These are phyloP conservation scores for Phytophthora constricta DNA, from an alignment of 352 stramenopile species.

Conservation along the genomic window DNA sequence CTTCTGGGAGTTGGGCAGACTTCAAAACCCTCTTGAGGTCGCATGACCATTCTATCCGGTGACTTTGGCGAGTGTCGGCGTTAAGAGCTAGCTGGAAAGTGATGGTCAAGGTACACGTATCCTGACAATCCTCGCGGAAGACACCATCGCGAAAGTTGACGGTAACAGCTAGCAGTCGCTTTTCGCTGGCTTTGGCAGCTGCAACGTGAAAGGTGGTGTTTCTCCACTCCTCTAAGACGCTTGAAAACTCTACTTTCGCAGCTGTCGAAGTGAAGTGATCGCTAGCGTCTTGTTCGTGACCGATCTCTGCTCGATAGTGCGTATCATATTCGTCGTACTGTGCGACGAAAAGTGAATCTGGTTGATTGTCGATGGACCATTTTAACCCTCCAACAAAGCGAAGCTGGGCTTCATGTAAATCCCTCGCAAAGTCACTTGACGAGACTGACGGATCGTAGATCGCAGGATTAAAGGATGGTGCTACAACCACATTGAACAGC, in stretches of 20 bases:
- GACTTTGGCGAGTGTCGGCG: slow-evolving; percentile 13
- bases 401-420: slow-evolving; percentile 17
- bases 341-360: slow-evolving; percentile 15
- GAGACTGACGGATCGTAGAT: neutral
- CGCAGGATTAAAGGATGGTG: slow-evolving; percentile 37
- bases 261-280: slow-evolving; percentile 42
- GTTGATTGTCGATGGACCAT: neutral
- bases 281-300: slow-evolving; percentile 1
- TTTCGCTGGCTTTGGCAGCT: slow-evolving; percentile 44
- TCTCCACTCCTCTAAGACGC: slow-evolving; percentile 34
- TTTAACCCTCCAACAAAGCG: slow-evolving; percentile 32
- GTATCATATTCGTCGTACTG: slow-evolving; percentile 47
- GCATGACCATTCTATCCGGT: slow-evolving; percentile 51
- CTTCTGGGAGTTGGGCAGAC: slow-evolving; percentile 9
- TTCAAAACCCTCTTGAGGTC: slow-evolving; percentile 16
- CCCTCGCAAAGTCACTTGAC: slow-evolving; percentile 3
- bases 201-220: slow-evolving; percentile 47
- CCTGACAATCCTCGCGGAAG: neutral
- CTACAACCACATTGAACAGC: slow-evolving; percentile 46
- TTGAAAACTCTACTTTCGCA: slow-evolving; percentile 41
- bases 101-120: slow-evolving; percentile 36
- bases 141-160: slow-evolving; percentile 26
- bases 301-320: slow-evolving; percentile 37
- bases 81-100: slow-evolving; percentile 47
- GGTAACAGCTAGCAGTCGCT: slow-evolving; percentile 29